Conservation (phyloP, 179 eudicot species). For the Kewa caespitosa region DNA sequence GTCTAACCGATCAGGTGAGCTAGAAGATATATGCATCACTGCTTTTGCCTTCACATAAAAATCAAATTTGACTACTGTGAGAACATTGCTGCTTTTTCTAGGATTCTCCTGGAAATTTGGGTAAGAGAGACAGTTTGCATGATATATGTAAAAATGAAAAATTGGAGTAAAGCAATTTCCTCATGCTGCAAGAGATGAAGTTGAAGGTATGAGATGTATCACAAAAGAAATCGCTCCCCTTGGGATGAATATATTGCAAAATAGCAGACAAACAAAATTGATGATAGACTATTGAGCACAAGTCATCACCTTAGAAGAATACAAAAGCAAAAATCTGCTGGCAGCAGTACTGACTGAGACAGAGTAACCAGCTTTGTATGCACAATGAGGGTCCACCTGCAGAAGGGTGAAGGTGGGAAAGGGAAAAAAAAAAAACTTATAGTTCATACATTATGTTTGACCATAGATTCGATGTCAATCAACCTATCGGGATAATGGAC, state of each 20-base stretch:
- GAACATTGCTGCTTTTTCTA: not conserved
- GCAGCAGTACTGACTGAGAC: slow-evolving; percentile 69
- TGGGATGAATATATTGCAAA: slow-evolving; percentile 6
- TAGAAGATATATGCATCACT: not conserved
- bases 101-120: not conserved
- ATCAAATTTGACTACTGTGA: not conserved
- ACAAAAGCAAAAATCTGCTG: slow-evolving; percentile 80
- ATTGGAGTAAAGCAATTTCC: not conserved
- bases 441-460: not conserved
- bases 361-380: slow-evolving; percentile 60
- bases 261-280: not conserved
- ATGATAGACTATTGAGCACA: slow-evolving; percentile 3
- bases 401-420: slow-evolving; percentile 27
- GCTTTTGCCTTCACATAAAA: not conserved
- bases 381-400: slow-evolving; percentile 97
- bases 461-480: not conserved
- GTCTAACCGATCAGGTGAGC: not conserved
- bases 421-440: not conserved
- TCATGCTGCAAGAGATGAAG: no score
- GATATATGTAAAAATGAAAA: not conserved
- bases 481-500: slow-evolving; percentile 4
- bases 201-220: not conserved
- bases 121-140: not conserved
- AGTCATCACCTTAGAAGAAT: slow-evolving; percentile 68
- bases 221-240: not conserved